Conservation (phyloP, 139 green algal species). For the Pseudopediastrum boryanum region DNA sequence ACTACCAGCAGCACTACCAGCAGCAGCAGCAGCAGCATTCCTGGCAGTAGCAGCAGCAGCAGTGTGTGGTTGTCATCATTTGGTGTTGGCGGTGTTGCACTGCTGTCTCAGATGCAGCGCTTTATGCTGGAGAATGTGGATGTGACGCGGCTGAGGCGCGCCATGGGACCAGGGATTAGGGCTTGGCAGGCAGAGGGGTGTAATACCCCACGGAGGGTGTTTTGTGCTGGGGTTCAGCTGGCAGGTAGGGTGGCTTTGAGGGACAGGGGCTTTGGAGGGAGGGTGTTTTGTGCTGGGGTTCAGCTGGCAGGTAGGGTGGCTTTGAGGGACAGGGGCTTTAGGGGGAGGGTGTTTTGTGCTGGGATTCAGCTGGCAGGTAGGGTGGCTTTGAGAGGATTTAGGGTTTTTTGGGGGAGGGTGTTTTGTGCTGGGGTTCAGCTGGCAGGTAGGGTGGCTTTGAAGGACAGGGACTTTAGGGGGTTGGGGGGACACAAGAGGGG, state of each 20-base stretch:
- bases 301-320: no score
- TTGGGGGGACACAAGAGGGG: no score
- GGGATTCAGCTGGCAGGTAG: no score
- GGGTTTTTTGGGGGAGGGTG: no score
- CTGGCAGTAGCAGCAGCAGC: background rate
- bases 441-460: background rate
- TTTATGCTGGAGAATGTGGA: slow-evolving; percentile 48
- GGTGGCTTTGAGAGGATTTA: no score
- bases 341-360: no score
- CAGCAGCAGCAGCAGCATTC: background rate
- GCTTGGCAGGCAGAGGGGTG: slow-evolving; percentile 31
- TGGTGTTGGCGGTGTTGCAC: slow-evolving; percentile 1
- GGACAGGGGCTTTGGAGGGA: no score
- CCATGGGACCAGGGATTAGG: slow-evolving; percentile 43
- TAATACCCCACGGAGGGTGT: slow-evolving; percentile 12
- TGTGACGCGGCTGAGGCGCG: slow-evolving; percentile 32
- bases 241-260: background rate
- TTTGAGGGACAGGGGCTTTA: no score
- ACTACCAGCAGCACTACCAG: background rate
- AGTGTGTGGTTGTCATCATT: background rate
- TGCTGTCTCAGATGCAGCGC: background rate
- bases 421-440: no score
- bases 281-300: no score
- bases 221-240: no score
- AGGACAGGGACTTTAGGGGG: no score